These are phyloP conservation scores for Fraxinus anomala DNA, from an alignment of 257 asterid species.

Conservation along the genomic window DNA sequence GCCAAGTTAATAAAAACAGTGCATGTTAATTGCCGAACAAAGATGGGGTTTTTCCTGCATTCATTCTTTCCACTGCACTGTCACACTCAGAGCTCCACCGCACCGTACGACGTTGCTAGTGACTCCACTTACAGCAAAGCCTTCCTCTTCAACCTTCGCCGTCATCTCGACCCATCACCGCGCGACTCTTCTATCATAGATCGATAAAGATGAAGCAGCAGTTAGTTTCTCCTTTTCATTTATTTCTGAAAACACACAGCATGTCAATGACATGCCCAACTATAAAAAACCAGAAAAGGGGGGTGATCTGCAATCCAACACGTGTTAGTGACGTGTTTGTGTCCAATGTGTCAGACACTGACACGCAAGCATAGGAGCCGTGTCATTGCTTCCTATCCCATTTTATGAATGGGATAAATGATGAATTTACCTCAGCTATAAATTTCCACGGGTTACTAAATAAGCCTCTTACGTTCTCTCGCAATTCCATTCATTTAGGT, in stretches of 20 bases:
- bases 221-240: background rate
- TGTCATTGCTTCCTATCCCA: background rate
- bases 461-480: background rate
- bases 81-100: background rate
- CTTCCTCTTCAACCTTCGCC: background rate
- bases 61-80: background rate
- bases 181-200: background rate
- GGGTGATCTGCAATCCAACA: background rate
- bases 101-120: background rate
- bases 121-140: background rate
- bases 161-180: background rate
- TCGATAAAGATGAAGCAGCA: background rate
- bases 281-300: background rate
- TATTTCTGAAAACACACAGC: background rate
- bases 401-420: background rate
- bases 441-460: background rate
- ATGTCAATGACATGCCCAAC: background rate
- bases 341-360: background rate
- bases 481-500: background rate
- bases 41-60: background rate
- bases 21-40: background rate
- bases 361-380: background rate
- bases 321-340: background rate
- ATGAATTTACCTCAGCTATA: too few species aligned
- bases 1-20: background rate